Evolutionary conservation across 2,329 filamentous ascomycete genomes (phyloP), one percentile per base, ranked within the genome.

Genomic region (Fusarium begoniae): DNA sequence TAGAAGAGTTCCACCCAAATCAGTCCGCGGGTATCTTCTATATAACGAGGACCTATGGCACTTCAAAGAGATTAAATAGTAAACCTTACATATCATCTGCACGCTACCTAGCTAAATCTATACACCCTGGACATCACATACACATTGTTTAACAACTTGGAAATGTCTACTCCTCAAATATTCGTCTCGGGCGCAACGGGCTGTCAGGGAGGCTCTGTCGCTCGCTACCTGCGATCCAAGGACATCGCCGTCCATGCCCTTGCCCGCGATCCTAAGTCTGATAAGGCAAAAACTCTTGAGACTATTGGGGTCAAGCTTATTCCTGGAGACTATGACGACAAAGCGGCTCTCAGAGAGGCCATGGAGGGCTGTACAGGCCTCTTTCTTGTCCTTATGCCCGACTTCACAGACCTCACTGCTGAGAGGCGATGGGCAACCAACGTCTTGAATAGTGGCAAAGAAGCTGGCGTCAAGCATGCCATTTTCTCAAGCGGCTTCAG

Each of bases 111-210:
- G 30, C 17, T 20, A 35, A 24, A 13, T 6, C 24, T 11, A 15
- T 40, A 12, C 24, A 60, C 37, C 17, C n/a, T 24, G 7, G 37
- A 22, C 6, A 41, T 20, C 35, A 17, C 35, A 37, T 37, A 37
- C 35, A 37, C 6, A 45, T 13, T 20, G 32, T 50, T 32, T 24
- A 13, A 32, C 14, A 41, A 15, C 66, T 22, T 43, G 35, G 74
- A 78, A 73, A 80, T 83, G 81, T 47, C 80, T 60, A 68, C 80
- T 69, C 61, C 66, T 15, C 80, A 71, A 30, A 79, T 82, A 40
- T 86, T 85, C 69, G 79, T 86, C 66, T 79, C 77, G 63, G 81
- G 80, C 57, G 82, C 82, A 12, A 86, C 84, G 3, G 84, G 84
- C 35, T 80, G 69, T 45, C 83, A 84, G 67, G 84, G 85, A 53